Evolutionary conservation across 306 rosid species (phyloP), one percentile per base, ranked within the genome.

Genomic region (Acmispon strigosus): DNA sequence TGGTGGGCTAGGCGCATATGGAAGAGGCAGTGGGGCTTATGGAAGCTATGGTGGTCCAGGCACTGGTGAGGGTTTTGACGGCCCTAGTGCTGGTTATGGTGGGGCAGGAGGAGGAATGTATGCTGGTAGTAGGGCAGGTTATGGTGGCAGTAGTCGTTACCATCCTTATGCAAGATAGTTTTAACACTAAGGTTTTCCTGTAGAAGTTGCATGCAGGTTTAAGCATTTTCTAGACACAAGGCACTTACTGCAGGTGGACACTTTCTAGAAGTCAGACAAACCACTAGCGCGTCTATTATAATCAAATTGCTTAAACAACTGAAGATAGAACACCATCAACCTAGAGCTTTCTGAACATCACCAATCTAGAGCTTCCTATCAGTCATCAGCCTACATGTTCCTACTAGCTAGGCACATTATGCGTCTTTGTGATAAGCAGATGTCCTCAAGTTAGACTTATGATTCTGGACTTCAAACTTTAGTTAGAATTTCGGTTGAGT

Each of bases 91-190:
- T 72, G 84, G 84, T 67, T 84, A 75, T 76, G 82, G 82, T 13
- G 89, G 86, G 24, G 56, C 84, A 1, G 86, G 86, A 64, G 86
- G 78, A 17, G 88, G 84, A 36, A 36, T 58, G 9, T 84, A 81
- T 78, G 72, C 80, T 73, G 37, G 37, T 32, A 76, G 80, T 82
- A 84, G 86, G 76, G 85, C 79, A 66, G 53, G 81, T 73, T 84
- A 84, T 70, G 81, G 85, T 53, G 88, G 88, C 60, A 75, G 77
- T 81, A 84, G 80, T 75, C 85, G 88, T 13, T 81, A 78, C 75
- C 89, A 84, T 76, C 89, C 89, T 45, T 84, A 81, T 66, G 70
- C 85, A 69, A 77, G 88, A 82, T 85, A 86, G 94, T 72, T 81
- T 48, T 52, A 67, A 76, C 70, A 68, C 65, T 86, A 86, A 82